phyloP scores from a whole-genome alignment of 257 asterid genomes.

The Scutellaria galericulata region DNA sequence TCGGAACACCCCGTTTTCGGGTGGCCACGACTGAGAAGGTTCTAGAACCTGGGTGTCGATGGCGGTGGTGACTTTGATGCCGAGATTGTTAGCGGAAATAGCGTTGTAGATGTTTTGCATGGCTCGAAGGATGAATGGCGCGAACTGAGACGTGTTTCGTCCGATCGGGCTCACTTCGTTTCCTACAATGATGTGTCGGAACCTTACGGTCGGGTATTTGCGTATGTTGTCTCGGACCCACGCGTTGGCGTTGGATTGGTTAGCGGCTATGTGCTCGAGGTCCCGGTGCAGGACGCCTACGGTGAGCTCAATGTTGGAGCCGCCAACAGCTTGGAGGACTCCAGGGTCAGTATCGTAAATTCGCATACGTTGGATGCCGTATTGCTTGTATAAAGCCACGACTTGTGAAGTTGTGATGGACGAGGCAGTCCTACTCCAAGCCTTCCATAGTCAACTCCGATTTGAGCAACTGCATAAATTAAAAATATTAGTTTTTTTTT shows the following conservation, averaged over 20 bases:
- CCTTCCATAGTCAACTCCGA: constrained; percentile 41
- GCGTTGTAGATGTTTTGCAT: constrained; percentile 31
- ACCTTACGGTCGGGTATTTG: constrained; percentile 20
- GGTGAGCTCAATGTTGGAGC: constrained; percentile 45
- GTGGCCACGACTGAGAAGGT: constrained; percentile 14
- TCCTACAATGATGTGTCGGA: constrained; percentile 39
- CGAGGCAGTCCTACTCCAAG: constrained; percentile 36
- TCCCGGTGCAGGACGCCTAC: constrained; percentile 40
- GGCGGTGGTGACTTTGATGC: constrained; percentile 32
- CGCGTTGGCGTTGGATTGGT: constrained; percentile 32
- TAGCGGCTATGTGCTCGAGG: constrained; percentile 27
- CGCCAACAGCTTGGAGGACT: constrained; percentile 41
- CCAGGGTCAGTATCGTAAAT: constrained; percentile 38
- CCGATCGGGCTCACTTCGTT: constrained; percentile 45
- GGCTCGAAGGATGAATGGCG: constrained; percentile 33
- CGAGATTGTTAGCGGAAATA: constrained; percentile 20
- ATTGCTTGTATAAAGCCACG: constrained; percentile 34
- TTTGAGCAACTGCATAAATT: constrained; percentile 34
- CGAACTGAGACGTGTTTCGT: constrained; percentile 12
- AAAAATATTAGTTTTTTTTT: too few relatives aligned
- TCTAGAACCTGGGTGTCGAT: constrained; percentile 13
- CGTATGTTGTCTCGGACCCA: constrained; percentile 46
- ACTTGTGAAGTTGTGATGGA: constrained; percentile 32
- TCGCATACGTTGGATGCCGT: constrained; percentile 43
- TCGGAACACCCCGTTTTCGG: constrained; percentile 26